A percentile compares a stretch with the other conserved stretches of the same genome.
These are phyloP conservation scores for Capsella bursapastoris DNA, from an alignment of 345 rosid species.

Conservation along the genomic window DNA sequence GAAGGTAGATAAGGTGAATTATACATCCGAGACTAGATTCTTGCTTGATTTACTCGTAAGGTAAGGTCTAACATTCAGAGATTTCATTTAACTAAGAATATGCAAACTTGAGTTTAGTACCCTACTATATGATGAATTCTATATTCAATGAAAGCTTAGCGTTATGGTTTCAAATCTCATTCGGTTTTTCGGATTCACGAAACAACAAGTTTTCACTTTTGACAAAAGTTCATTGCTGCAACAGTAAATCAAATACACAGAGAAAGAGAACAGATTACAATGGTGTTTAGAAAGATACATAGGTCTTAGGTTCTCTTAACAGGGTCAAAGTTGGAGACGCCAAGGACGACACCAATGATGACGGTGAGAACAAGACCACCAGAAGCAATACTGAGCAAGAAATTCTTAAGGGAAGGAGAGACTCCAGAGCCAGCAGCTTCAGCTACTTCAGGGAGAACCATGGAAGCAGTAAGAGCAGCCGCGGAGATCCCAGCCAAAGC, in stretches of 20 bases:
- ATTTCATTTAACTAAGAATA: slow-evolving; percentile 16
- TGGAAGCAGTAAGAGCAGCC: slow-evolving; percentile 72
- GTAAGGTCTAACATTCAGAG: slow-evolving; percentile 28
- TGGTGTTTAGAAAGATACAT: slow-evolving; percentile 19
- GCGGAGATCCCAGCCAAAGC: slow-evolving; percentile 77
- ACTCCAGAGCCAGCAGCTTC: slow-evolving; percentile 72
- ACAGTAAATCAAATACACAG: slow-evolving; percentile 32
- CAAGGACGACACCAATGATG: slow-evolving; percentile 70
- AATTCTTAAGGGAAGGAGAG: slow-evolving; percentile 89
- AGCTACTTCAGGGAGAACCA: slow-evolving; percentile 78
- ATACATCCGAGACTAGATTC: slow-evolving; percentile 64
- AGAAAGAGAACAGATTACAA: slow-evolving; percentile 23
- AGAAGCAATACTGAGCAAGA: slow-evolving; percentile 84
- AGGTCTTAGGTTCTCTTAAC: slow-evolving; percentile 67
- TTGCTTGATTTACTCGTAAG: slow-evolving; percentile 61
- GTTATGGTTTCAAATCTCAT: background rate
- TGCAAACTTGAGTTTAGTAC: slow-evolving; percentile 13
- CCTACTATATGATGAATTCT: background rate
- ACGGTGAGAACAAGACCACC: slow-evolving; percentile 69
- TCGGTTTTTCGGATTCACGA: slow-evolving; percentile 1
- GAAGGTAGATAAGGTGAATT: slow-evolving; percentile 67
- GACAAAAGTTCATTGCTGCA: slow-evolving; percentile 30
- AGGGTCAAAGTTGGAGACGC: slow-evolving; percentile 72
- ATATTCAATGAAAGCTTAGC: background rate
- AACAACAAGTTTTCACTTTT: background rate